Evolutionary conservation across 768 basidiomycete genomes (phyloP).

Genomic region (Pisolithus sp.): DNA sequence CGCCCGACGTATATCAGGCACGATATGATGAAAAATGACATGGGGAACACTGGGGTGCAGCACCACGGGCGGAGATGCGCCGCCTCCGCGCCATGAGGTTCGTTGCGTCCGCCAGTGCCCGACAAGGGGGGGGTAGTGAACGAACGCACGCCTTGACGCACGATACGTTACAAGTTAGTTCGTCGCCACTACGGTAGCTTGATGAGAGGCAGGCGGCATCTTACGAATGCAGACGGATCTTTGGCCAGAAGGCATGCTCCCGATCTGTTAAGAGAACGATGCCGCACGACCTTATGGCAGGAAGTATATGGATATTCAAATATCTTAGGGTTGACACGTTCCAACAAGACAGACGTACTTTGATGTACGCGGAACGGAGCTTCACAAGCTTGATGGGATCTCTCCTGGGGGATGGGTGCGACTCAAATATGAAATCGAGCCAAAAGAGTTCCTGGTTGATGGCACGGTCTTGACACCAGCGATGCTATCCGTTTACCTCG

Average conservation of each 20-base stretch:
- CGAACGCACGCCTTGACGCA: conserved; percentile 39
- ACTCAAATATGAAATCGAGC: no score
- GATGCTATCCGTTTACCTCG: no score
- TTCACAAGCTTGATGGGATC: no score
- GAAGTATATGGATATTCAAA: neutral
- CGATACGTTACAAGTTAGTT: conserved; percentile 1
- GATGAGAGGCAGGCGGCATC: conserved; percentile 31
- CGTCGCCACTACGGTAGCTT: neutral
- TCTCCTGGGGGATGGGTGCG: no score
- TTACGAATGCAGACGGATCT: conserved; percentile 23
- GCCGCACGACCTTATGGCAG: neutral
- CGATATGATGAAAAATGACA: conserved; percentile 30
- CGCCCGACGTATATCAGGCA: conserved; percentile 37
- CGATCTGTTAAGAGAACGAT: neutral
- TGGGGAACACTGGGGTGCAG: conserved; percentile 29
- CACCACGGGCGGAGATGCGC: conserved; percentile 37
- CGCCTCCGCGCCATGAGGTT: conserved; percentile 41
- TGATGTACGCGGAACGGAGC: no score
- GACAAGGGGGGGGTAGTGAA: conserved; percentile 29
- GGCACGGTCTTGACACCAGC: no score
- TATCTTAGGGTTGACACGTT: neutral
- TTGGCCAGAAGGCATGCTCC: neutral
- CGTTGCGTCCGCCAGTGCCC: conserved; percentile 31
- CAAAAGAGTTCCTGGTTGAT: no score
- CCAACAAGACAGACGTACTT: neutral